Percentiles rank a stretch among this genome's conserved stretches.
Evolutionary conservation across 2,329 filamentous ascomycete species (phyloP).

Genomic region (Lecanoromycetidae sp.): DNA sequence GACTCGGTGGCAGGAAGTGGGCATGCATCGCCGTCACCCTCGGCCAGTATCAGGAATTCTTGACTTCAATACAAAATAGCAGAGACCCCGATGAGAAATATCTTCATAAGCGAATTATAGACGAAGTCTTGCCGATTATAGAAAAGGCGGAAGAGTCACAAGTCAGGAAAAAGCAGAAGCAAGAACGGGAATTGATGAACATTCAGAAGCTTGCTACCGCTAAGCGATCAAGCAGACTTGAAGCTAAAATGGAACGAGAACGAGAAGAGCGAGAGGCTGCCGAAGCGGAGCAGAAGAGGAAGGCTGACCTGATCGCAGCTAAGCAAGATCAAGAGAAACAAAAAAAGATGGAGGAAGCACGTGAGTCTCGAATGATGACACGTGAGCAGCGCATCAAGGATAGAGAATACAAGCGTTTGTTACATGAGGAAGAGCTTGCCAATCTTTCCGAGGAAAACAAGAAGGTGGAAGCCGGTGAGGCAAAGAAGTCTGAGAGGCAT

Average conservation of each 20-base stretch:
- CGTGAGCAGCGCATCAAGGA: conserved; percentile 77
- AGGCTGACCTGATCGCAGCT: conserved; percentile 51
- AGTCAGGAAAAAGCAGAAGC: conserved; percentile 59
- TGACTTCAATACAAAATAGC: conserved; percentile 60
- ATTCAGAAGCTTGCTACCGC: conserved; percentile 82
- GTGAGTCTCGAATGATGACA: conserved; percentile 68
- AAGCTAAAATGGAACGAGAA: conserved; percentile 66
- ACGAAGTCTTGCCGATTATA: conserved; percentile 72
- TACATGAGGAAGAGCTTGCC: conserved; percentile 72
- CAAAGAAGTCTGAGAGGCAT: conserved; percentile 63
- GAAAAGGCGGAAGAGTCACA: conserved; percentile 61
- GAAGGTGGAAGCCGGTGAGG: conserved; percentile 42
- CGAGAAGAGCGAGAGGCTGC: conserved; percentile 58
- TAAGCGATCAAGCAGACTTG: conserved; percentile 84
- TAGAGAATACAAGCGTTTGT: conserved; percentile 67
- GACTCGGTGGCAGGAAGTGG: conserved; percentile 69
- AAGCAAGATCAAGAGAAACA: conserved; percentile 46
- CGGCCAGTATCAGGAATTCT: conserved; percentile 60
- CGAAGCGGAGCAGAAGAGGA: conserved; percentile 57
- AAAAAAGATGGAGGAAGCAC: conserved; percentile 58
- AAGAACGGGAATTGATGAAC: conserved; percentile 68
- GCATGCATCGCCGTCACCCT: conserved; percentile 79
- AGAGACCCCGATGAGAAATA: conserved; percentile 77
- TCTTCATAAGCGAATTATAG: conserved; percentile 57
- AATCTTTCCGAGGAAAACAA: conserved; percentile 66